Evolutionary conservation across 1,139 yeast species (phyloP), one percentile per base, ranked within the genome.

Genomic region (Williopsis jadinii): DNA sequence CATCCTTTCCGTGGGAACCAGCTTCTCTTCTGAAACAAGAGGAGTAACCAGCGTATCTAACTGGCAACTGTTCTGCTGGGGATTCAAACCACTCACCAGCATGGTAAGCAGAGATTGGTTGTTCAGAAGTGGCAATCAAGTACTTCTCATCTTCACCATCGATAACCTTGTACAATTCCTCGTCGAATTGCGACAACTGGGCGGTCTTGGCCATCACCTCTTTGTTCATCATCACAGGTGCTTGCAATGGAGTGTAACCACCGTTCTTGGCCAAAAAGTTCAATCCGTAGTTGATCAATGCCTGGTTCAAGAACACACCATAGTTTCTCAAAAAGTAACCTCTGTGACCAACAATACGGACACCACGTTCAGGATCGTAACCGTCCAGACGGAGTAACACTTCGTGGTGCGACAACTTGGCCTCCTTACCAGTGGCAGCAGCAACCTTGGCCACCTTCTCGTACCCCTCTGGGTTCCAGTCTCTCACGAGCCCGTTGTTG

Each of bases 11-110:
- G 61, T 92, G 97, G 50, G 96, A 83, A 54, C 99, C 99, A 46
- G 99, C 98, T 72, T 92, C 99, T 70, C 98, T 86, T 69, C 99
- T 84, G 80, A 92, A 92, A 79, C 98, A 92, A 40, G 96, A 84
- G 29, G 97, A 88, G 72, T 83, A 92, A 56, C 99, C 99, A 40
- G 96, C 99, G 61, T 92, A 92, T 68, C 86, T 80, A 52, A 87
- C 78, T 48, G 99, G 99, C 58, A 92, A 75, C 72, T 92, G 98
- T 68, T 90, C 97, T 49, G 83, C 80, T 47, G 99, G 98, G 56
- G 86, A 82, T 68, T 94, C 98, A 59, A 92, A 94, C 99, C 98
- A 94, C 70, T 92, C 99, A 59, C 84, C 84, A 41, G 97, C 82
- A 70, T 92, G 99, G 70, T 84, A 90, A 28, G 98, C 99, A 49